Base-by-base conservation (phyloP, 768 basidiomycete genomes). In the Rhodosporidiobolus sp. region DNA sequence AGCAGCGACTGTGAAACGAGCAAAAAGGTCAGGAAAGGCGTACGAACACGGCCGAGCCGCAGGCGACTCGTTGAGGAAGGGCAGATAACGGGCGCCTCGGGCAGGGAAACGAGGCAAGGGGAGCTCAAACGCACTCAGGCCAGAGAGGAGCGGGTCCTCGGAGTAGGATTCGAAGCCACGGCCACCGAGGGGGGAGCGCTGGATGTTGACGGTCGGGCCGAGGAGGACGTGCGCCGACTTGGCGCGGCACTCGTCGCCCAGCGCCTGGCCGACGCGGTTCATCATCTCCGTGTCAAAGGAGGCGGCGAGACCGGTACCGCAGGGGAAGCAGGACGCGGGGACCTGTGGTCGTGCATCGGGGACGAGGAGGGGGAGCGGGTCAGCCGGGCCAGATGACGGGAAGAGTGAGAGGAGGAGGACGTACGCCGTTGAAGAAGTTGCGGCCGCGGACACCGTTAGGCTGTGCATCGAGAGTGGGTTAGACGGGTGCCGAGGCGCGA, bases 311-410 rank as follows among this genome's bases (percentile, higher is more conserved):
- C 85, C 86, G 7, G 86, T 87, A 12, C 85, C 86, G 4, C 84
- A 84, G 0, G 87, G 87, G 79, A 87, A 86, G 73, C 86, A 87
- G 65, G 84, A 86, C 3, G 86, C 82, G 0, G 86, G 85, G 16
- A 84, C 83, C 0, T 56, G 35, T 43, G 12, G 49, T n/a, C n/a
- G n/a, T n/a, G n/a, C n/a, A n/a, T n/a, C n/a, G n/a, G n/a, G n/a
- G n/a, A n/a, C n/a, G n/a, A n/a, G 14, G 49, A 26, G 26, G 8
- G 26, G 22, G 52, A 9, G 10, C 6, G 28, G 30, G 30, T 43
- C 35, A 26, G 28, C 35, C 14, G 2, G 10, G 9, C 34, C 63
- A 45, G 45, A 30, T 48, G 3, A 16, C 17, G 4, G 43, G 64
- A 14, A 8, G 28, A 49, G 28, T 45, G 22, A 8, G 19, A 14